Base-by-base conservation (phyloP, 176 grass and related monocot genomes). In the Stipa capillata region DNA sequence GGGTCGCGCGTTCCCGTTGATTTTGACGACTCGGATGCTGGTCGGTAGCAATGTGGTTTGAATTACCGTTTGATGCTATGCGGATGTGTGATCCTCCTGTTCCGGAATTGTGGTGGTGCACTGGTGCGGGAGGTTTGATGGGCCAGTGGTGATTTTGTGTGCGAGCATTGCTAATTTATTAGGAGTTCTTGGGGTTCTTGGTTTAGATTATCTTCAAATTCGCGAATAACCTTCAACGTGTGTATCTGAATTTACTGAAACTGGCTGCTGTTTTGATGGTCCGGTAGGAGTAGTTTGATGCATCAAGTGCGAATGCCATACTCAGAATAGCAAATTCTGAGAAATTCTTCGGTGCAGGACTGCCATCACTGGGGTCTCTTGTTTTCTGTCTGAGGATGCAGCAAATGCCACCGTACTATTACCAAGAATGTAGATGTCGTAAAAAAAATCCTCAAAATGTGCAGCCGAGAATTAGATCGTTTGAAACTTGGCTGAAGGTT, bases 41-140 rank as follows among this genome's bases (percentile, higher is more conserved):
- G 18, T 57, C 12, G 36, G 29, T 8, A n/a, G 45, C 48, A n/a
- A 81, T 89, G 87, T 67, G 28, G 64, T 57, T 89, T 7, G 52
- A 23, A 51, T 54, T 50, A 2, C 15, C 17, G 59, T 34, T n/a
- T 44, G 70, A 37, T 65, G 62, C n/a, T 41, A 24, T 55, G 69
- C 7, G 32, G 53, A 55, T 66, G 49, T 7, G 44, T 81, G 77
- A 85, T 85, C 77, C 70, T 36, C 43, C 25, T 42, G 43, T 50
- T 42, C 8, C 7, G n/a, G 14, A 42, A 49, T 13, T 47, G 24
- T 42, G 65, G 28, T 56, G 25, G 49, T n/a, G n/a, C n/a, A n/a
- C n/a, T n/a, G n/a, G n/a, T 29, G 73, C 5, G 37, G 54, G 12
- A 35, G 48, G 5, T 44, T 48, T 55, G 23, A 13, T 36, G 31